Base-by-base conservation (phyloP, 495 filamentous ascomycete genomes). In the Zalerion maritima region DNA sequence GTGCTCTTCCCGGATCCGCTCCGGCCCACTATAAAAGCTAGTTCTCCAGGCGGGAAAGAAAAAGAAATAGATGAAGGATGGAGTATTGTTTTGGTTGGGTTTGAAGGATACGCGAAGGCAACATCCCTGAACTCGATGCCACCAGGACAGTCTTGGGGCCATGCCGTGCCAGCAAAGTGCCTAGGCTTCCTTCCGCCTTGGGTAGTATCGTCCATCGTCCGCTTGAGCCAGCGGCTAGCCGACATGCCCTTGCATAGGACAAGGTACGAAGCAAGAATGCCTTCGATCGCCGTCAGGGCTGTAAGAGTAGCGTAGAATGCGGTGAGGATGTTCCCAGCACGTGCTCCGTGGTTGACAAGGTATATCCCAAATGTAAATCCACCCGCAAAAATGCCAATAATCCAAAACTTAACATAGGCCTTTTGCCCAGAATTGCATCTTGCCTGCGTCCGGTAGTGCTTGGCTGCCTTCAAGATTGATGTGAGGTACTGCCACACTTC, bases 1-100 rank as follows among this genome's bases (percentile, higher is more conserved):
- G 89, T 96, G 43, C 81, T 93, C 47, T 97, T 97, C 0, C 89
- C 89, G 8, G 84, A 93, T 1, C 89, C 89, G 40, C 84, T 93
- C 31, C 64, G 64, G 2, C 89, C 89, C 31, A 94, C 67, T 5
- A 97, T 60, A 38, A 91, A 96, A 3, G 72, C 83, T 4, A 78
- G 75, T 42, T 78, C 57, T 0, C 78, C 73, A 0, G 78, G 60
- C 1, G 70, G 68, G 36, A 96, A 92, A 37, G 62, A 64, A 25
- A 93, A 69, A 10, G 53, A 69, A 2, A 56, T 55, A 6, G 64
- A 59, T 1, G 54, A 57, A 0, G 37, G 49, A 0, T 68, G 50
- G 5, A 96, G 60, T 13, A 74, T 78, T 0, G 51, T 31, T 34
- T 71, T 68, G 1, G 68, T 52, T 0, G 72, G 73, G 14, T 80